Base-by-base conservation (phyloP, 2,329 filamentous ascomycete genomes). In the Pseudocercospora pini-densiflorae region DNA sequence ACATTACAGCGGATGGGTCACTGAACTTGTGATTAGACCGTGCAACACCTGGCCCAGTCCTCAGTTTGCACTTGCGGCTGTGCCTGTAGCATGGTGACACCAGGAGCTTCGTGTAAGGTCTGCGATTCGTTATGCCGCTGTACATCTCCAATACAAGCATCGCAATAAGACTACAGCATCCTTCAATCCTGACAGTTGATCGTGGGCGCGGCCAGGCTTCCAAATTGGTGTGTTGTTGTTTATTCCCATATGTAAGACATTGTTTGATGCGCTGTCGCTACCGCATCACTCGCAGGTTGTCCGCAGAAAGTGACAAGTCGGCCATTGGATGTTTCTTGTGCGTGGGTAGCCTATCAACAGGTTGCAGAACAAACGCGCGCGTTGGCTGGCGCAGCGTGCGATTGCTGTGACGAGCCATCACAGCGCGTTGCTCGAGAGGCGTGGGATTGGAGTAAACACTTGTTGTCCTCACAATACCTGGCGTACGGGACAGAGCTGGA, bases 21-120 rank as follows among this genome's bases (percentile, higher is more conserved):
- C 59, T 62, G 33, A 63, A 51, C 29, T 43, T 36, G 29, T 58
- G 55, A 43, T 64, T 57, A 67, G 61, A 27, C 47, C 59, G 66
- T 65, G 60, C 66, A 43, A 65, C 47, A 51, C 45, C 61, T 55
- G 55, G n/a, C 49, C 49, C 53, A 31, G 19, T 57, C 45, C 53
- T 31, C 55, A 54, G 57, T 61, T 62, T 29, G 62, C 59, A 45
- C 54, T 43, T 53, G 63, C 61, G 68, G 65, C 68, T 62, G 65
- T 67, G 67, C 64, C 64, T 68, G 68, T 59, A 60, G 36, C 61
- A 43, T 59, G 43, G 65, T 70, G 62, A 64, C 64, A 70, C 68
- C 45, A 8, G 29, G 45, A 36, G 54, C 33, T 29, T 43, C 16
- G 29, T 59, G 45, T 61, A 29, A 55, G 60, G 53, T n/a, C 27